Conservation (phyloP, 331 rosid genomes). For the Cucumis variabilis region DNA sequence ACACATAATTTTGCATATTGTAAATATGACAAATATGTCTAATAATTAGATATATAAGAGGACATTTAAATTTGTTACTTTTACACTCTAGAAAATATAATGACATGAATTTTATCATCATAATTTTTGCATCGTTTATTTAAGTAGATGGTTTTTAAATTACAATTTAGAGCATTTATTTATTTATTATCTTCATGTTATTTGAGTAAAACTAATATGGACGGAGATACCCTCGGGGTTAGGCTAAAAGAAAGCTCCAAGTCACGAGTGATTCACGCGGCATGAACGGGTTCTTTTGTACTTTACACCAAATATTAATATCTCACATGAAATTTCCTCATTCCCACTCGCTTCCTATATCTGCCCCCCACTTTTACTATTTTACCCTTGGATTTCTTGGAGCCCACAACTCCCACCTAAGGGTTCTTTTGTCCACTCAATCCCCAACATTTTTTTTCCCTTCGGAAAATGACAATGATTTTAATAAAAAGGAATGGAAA, state of each 20-base stretch:
- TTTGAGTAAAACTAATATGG: neutral
- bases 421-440: neutral
- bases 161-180: too few species aligned
- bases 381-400: neutral
- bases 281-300: slow-evolving; percentile 27
- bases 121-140: too few species aligned
- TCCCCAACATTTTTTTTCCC: neutral
- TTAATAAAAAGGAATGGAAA: neutral
- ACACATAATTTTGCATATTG: too few species aligned
- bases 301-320: neutral
- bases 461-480: neutral
- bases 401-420: neutral
- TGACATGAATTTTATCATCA: too few species aligned
- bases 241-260: neutral
- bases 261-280: slow-evolving; percentile 12
- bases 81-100: too few species aligned
- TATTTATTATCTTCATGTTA: neutral
- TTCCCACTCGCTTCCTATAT: neutral
- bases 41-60: too few species aligned
- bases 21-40: too few species aligned
- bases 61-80: too few species aligned
- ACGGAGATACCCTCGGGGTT: slow-evolving; percentile 1
- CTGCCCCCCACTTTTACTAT: neutral
- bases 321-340: slow-evolving; percentile 1
- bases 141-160: too few species aligned